Evolutionary conservation across 2,329 filamentous ascomycete species (phyloP).

Genomic region (Escovopsis sp.): DNA sequence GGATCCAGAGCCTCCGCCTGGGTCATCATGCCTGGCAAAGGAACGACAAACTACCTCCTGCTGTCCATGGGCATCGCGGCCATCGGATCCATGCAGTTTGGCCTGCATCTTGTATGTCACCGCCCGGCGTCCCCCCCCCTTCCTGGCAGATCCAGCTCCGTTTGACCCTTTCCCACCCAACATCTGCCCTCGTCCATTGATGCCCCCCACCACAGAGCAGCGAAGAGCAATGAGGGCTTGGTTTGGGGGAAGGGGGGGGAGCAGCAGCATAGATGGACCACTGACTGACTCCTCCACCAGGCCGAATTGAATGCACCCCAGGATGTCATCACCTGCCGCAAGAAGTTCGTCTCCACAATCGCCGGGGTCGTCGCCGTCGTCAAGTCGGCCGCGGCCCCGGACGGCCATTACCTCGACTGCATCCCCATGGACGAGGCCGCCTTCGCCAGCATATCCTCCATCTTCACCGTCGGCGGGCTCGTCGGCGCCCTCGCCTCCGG

Average conservation of each 20-base stretch:
- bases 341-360: constrained; percentile 26
- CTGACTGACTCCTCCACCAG: constrained; percentile 19
- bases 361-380: constrained; percentile 15
- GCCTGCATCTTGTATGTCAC: constrained; percentile 66
- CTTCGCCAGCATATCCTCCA: constrained; percentile 76
- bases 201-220: too few relatives aligned
- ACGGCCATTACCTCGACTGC: constrained; percentile 49
- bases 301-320: constrained; percentile 92
- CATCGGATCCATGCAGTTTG: constrained; percentile 82
- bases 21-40: constrained; percentile 16
- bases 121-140: background rate
- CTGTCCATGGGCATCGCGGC: constrained; percentile 64
- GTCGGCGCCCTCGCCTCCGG: constrained; percentile 69
- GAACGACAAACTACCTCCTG: constrained; percentile 56
- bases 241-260: too few relatives aligned
- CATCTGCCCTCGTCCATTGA: too few relatives aligned
- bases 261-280: too few relatives aligned
- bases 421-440: constrained; percentile 73
- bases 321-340: constrained; percentile 79
- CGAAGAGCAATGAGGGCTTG: too few relatives aligned
- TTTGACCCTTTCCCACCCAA: too few relatives aligned
- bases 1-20: too few relatives aligned
- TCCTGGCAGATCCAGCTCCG: too few relatives aligned
- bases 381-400: constrained; percentile 12
- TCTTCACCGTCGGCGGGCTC: constrained; percentile 83